A percentile compares a stretch with the other conserved stretches of the same genome.
Conservation (phyloP, 768 basidiomycete genomes). For the Ramaria sp. region DNA sequence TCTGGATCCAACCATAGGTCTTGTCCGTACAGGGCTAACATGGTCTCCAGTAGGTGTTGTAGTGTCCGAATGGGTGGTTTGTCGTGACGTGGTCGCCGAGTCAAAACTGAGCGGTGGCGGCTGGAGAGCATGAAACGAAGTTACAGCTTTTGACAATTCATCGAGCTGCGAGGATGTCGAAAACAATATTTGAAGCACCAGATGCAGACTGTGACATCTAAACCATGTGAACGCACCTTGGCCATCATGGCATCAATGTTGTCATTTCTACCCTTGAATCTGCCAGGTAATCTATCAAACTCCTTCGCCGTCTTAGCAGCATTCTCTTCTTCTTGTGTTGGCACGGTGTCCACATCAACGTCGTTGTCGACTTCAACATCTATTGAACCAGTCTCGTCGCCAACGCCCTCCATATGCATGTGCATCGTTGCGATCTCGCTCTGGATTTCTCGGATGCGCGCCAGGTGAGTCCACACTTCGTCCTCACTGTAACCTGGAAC, state of each 20-base stretch:
- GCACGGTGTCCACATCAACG: slow-evolving; percentile 32
- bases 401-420: slow-evolving; percentile 62
- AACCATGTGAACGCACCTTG: slow-evolving; percentile 37
- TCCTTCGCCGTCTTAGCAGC: slow-evolving; percentile 43
- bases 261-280: slow-evolving; percentile 60
- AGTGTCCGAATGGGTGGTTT: not conserved
- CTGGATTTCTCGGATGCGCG: slow-evolving; percentile 61
- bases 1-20: not conserved
- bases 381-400: slow-evolving; percentile 19
- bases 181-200: not conserved
- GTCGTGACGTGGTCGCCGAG: not conserved
- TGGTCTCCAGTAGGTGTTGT: no score
- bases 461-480: slow-evolving; percentile 58
- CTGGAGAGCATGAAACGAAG: slow-evolving; percentile 6
- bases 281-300: slow-evolving; percentile 54
- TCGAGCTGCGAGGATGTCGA: slow-evolving; percentile 43
- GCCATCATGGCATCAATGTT: slow-evolving; percentile 63
- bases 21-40: not conserved
- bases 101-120: slow-evolving; percentile 5
- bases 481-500: slow-evolving; percentile 20
- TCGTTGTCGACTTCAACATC: slow-evolving; percentile 6
- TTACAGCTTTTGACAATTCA: slow-evolving; percentile 29
- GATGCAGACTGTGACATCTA: slow-evolving; percentile 2
- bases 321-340: slow-evolving; percentile 43
- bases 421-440: slow-evolving; percentile 65